Evolutionary conservation across 176 grass and related monocot genomes (phyloP).

Genomic region (Musa schizocarpa): DNA sequence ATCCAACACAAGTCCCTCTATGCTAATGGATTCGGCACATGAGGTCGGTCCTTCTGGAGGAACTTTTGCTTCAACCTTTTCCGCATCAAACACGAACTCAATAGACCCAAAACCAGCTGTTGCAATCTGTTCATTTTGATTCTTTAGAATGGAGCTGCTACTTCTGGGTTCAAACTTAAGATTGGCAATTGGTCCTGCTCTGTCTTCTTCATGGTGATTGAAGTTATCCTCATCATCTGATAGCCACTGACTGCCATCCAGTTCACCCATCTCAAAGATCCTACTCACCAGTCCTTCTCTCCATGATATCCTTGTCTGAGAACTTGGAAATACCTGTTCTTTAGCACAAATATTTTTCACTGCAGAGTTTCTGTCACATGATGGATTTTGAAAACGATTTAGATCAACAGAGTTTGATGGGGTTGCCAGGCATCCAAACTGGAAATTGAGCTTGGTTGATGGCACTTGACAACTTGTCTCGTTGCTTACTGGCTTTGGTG

Average conservation of each 20-base stretch:
- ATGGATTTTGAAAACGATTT: slow-evolving; percentile 53
- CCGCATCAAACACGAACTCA: slow-evolving; percentile 25
- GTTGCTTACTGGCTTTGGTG: slow-evolving; percentile 24
- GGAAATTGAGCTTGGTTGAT: slow-evolving; percentile 51
- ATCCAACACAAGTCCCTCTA: slow-evolving; percentile 55
- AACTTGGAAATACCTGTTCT: background rate
- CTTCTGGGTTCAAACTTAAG: slow-evolving; percentile 9
- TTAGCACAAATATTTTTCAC: slow-evolving; percentile 14
- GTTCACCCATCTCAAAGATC: slow-evolving; percentile 69
- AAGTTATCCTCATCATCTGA: slow-evolving; percentile 69
- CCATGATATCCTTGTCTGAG: slow-evolving; percentile 63
- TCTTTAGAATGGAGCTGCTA: slow-evolving; percentile 19
- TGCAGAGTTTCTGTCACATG: slow-evolving; percentile 20
- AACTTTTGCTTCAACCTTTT: slow-evolving; percentile 17
- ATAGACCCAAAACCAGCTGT: slow-evolving; percentile 36
- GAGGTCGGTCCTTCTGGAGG: slow-evolving; percentile 4
- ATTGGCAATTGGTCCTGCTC: background rate
- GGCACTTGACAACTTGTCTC: slow-evolving; percentile 19
- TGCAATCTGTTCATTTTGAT: slow-evolving; percentile 18
- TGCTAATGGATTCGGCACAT: slow-evolving; percentile 49
- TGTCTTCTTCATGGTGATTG: background rate
- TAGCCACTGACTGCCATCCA: slow-evolving; percentile 59
- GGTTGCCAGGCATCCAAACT: slow-evolving; percentile 31
- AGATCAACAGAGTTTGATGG: slow-evolving; percentile 60
- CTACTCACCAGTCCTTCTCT: slow-evolving; percentile 72